phyloP scores from a whole-genome alignment of 2,329 filamentous ascomycete genomes.

The Trichoderma guizhouense region DNA sequence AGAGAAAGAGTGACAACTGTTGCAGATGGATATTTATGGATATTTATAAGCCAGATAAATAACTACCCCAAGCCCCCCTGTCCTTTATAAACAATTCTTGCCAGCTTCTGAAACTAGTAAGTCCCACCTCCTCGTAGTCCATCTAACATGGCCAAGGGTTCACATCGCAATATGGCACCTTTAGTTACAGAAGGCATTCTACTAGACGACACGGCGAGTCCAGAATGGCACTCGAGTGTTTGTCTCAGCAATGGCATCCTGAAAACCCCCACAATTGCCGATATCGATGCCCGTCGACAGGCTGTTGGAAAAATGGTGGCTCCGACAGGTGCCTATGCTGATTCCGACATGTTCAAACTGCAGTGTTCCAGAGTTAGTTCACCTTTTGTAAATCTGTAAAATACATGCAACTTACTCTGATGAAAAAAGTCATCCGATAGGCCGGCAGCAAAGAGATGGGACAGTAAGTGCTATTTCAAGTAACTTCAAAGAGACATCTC shows the following conservation, averaged over 20 bases:
- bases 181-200: not conserved
- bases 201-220: not conserved
- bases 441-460: slow-evolving; percentile 77
- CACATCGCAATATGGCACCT: not conserved
- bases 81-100: not conserved
- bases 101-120: not conserved
- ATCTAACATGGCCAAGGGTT: not conserved
- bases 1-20: not conserved
- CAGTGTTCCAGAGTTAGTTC: not conserved
- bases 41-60: not conserved
- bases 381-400: not conserved
- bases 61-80: not conserved
- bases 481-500: slow-evolving; percentile 37
- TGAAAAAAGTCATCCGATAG: slow-evolving; percentile 47
- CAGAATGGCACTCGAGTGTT: not conserved
- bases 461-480: slow-evolving; percentile 51
- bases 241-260: not conserved
- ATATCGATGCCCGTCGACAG: not conserved
- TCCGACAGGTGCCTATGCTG: not conserved
- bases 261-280: not conserved
- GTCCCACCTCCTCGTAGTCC: not conserved
- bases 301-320: not conserved
- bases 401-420: not conserved
- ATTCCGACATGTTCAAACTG: slow-evolving; percentile 1
- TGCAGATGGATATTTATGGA: not conserved